These are phyloP conservation scores for Teunomyces barrocoloradensis DNA, from an alignment of 805 yeast genomes.

Conservation along the genomic window DNA sequence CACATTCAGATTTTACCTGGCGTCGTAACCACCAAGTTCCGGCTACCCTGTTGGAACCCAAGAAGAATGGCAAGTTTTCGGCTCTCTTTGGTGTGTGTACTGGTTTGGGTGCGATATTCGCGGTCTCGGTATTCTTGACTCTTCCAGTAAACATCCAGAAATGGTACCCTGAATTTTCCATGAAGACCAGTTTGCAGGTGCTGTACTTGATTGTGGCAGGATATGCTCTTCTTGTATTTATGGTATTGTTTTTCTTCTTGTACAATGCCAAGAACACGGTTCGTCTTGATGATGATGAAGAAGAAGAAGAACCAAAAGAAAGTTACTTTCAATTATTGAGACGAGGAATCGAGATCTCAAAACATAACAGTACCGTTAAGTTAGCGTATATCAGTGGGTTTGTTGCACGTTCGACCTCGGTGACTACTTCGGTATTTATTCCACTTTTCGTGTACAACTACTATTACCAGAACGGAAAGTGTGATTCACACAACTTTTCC, in stretches of 20 bases:
- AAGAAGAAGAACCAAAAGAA: neutral
- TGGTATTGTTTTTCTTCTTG: constrained; percentile 39
- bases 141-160: constrained; percentile 52
- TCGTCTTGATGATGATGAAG: neutral
- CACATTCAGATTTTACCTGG: constrained; percentile 43
- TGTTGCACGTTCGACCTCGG: constrained; percentile 62
- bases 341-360: constrained; percentile 12
- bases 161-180: constrained; percentile 32
- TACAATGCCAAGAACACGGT: constrained; percentile 37
- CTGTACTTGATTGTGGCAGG: constrained; percentile 51
- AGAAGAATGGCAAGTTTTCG: constrained; percentile 48
- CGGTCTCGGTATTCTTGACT: constrained; percentile 55
- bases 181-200: constrained; percentile 41
- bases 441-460: constrained; percentile 62
- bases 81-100: constrained; percentile 61
- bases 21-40: constrained; percentile 21
- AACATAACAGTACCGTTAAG: constrained; percentile 11
- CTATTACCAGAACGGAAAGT: constrained; percentile 50
- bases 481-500: constrained; percentile 26
- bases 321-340: constrained; percentile 1
- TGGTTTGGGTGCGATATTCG: constrained; percentile 66
- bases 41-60: neutral
- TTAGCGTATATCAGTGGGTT: constrained; percentile 59
- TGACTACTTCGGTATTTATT: constrained; percentile 55
- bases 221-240: constrained; percentile 37